A percentile compares a stretch with the other conserved stretches of the same genome.
phyloP scores from a whole-genome alignment of 2,329 filamentous ascomycete species.

The Teratosphaeria zuluensis region DNA sequence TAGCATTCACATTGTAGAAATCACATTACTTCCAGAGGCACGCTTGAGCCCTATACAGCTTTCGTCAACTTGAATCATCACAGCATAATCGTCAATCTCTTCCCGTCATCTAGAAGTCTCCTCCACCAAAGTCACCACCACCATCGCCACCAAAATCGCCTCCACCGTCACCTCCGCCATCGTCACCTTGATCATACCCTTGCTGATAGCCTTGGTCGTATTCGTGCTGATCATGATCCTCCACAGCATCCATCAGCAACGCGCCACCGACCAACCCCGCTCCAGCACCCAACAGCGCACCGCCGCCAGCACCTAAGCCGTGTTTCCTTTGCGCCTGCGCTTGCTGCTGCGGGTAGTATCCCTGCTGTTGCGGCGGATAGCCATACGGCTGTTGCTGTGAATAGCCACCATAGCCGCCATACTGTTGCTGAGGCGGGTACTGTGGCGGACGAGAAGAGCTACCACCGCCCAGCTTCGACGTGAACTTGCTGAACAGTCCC shows the following conservation, averaged over 20 bases:
- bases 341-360: constrained; percentile 29
- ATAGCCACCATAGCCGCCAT: constrained; percentile 20
- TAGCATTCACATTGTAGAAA: background rate
- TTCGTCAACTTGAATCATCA: background rate
- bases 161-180: constrained; percentile 2
- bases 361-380: constrained; percentile 21
- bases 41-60: background rate
- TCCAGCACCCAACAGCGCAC: constrained; percentile 67
- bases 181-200: constrained; percentile 1
- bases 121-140: background rate
- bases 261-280: constrained; percentile 73
- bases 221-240: constrained; percentile 43
- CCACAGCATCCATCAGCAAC: constrained; percentile 53
- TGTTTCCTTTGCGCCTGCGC: constrained; percentile 35
- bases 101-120: background rate
- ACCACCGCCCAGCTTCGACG: background rate
- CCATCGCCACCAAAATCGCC: constrained; percentile 2
- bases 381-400: constrained; percentile 22
- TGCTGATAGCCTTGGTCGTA: constrained; percentile 42
- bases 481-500: background rate
- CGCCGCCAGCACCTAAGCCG: constrained; percentile 61
- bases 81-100: background rate
- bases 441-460: constrained; percentile 7
- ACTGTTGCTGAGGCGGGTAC: constrained; percentile 16
- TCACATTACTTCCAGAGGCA: background rate